Conservation (phyloP, 345 rosid genomes). For the Citrus cavaleriei region DNA sequence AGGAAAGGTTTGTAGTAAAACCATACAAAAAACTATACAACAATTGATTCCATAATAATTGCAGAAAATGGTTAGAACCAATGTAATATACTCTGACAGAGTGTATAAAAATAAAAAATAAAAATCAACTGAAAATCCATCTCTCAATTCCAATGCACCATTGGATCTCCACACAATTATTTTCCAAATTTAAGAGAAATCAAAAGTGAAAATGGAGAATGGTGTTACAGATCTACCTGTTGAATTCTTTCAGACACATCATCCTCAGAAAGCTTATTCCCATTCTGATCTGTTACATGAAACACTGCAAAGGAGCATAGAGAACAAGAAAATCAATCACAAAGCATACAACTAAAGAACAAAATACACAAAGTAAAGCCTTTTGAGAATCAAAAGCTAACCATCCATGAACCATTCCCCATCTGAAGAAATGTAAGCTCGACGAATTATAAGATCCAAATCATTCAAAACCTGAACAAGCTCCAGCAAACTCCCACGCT, state of each 20-base stretch:
- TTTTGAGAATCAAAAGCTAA: slow-evolving; percentile 23
- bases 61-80: neutral
- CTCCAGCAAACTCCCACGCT: slow-evolving; percentile 71
- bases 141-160: neutral
- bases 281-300: slow-evolving; percentile 69
- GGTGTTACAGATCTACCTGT: slow-evolving; percentile 50
- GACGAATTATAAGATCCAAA: slow-evolving; percentile 58
- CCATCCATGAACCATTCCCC: slow-evolving; percentile 96
- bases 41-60: neutral
- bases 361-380: neutral
- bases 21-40: neutral
- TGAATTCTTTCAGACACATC: slow-evolving; percentile 65
- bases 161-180: neutral
- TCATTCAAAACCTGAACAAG: slow-evolving; percentile 85
- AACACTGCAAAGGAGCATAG: slow-evolving; percentile 44
- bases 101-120: neutral
- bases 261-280: slow-evolving; percentile 61
- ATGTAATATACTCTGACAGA: neutral
- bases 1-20: neutral
- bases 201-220: neutral
- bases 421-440: slow-evolving; percentile 87
- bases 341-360: neutral
- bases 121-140: neutral
- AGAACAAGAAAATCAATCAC: slow-evolving; percentile 11
- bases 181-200: neutral